Conservation (phyloP, 169 alveolate species). For the Perkinsus olseni region DNA sequence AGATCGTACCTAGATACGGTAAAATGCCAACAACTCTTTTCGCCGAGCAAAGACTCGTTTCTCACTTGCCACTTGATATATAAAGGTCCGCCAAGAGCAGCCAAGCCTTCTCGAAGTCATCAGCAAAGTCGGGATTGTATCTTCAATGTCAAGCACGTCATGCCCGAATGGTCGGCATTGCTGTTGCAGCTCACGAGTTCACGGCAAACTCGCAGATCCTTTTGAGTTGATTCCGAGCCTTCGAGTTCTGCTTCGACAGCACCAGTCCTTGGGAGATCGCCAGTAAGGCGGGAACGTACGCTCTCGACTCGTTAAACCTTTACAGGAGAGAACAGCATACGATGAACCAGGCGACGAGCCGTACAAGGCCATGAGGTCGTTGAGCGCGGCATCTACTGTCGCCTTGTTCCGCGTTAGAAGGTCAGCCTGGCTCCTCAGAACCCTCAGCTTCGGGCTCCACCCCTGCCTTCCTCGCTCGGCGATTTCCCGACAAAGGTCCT, state of each 20-base stretch:
- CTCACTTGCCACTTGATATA: slow-evolving; percentile 45
- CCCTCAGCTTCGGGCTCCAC: not conserved
- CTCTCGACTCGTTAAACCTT: slow-evolving; percentile 28
- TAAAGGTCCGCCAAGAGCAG: slow-evolving; percentile 67
- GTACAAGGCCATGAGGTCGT: not conserved
- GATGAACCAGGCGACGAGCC: not conserved
- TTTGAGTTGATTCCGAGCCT: slow-evolving; percentile 31
- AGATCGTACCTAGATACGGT: not conserved
- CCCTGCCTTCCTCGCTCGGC: not conserved
- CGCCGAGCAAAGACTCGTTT: slow-evolving; percentile 23
- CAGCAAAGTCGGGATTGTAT: slow-evolving; percentile 63
- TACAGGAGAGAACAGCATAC: not conserved
- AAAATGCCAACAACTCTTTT: slow-evolving; percentile 34
- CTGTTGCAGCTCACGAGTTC: slow-evolving; percentile 7
- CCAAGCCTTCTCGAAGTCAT: slow-evolving; percentile 77
- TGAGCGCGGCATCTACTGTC: not conserved
- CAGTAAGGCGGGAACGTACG: slow-evolving; percentile 66
- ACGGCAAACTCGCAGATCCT: slow-evolving; percentile 28
- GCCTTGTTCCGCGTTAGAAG: not conserved
- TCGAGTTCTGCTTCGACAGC: slow-evolving; percentile 42
- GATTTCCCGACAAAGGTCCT: not conserved
- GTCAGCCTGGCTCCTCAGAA: not conserved
- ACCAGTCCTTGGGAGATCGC: slow-evolving; percentile 63
- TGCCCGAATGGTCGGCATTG: not conserved
- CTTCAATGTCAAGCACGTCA: not conserved